These are phyloP conservation scores for Erysimum pusillum DNA, from an alignment of 441 rosid genomes.

Conservation along the genomic window DNA sequence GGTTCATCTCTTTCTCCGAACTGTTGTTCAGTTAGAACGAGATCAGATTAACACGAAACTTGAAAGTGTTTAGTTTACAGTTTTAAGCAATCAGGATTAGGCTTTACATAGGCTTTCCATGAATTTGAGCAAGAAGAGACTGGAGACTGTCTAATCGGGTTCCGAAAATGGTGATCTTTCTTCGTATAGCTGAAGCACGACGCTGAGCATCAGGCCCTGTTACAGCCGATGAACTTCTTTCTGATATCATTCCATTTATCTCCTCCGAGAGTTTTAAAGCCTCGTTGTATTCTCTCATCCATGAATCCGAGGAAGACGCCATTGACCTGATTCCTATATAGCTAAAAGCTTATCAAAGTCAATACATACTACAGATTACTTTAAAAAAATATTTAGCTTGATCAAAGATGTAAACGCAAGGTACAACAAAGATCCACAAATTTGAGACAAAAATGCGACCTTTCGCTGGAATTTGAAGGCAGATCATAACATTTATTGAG, in stretches of 20 bases:
- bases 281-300: slow-evolving; percentile 90
- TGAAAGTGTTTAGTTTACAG: not conserved
- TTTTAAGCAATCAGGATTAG: not conserved
- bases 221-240: slow-evolving; percentile 56
- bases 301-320: slow-evolving; percentile 83
- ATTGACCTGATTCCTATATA: slow-evolving; percentile 48
- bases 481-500: not conserved
- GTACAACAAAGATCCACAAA: not conserved
- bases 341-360: slow-evolving; percentile 14
- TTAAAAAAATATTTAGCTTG: not conserved
- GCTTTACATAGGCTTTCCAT: slow-evolving; percentile 70
- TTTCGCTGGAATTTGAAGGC: not conserved
- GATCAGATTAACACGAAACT: not conserved
- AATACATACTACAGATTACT: not conserved
- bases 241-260: slow-evolving; percentile 83
- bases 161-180: slow-evolving; percentile 89
- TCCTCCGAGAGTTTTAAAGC: slow-evolving; percentile 84
- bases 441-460: slow-evolving; percentile 2
- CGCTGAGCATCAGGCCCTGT: slow-evolving; percentile 91
- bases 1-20: slow-evolving; percentile 94
- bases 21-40: slow-evolving; percentile 49
- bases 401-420: not conserved
- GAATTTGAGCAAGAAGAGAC: slow-evolving; percentile 74
- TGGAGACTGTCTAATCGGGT: slow-evolving; percentile 82
- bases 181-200: slow-evolving; percentile 81